Percentiles rank a stretch among this genome's conserved stretches.
phyloP scores from a whole-genome alignment of 768 basidiomycete species.

The Phlebiopsis gigantea region DNA sequence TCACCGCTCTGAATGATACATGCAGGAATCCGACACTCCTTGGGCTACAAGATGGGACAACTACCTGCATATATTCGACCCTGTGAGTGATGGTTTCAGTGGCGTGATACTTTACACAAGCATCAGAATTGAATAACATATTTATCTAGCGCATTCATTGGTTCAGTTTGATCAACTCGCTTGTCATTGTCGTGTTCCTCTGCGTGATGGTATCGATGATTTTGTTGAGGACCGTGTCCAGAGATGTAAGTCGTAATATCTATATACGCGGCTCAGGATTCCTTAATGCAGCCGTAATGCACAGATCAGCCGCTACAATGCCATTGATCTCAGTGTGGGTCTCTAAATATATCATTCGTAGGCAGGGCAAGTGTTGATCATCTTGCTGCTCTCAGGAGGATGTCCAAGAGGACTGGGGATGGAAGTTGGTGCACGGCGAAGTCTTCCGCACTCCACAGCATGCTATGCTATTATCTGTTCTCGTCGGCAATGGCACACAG shows the following conservation, averaged over 20 bases:
- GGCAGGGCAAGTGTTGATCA: conserved; percentile 3
- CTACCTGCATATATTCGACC: conserved; percentile 91
- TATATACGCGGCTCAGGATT: background rate
- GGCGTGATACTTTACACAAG: background rate
- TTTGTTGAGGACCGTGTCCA: conserved; percentile 75
- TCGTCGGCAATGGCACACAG: conserved; percentile 90
- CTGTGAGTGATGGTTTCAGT: conserved; percentile 24
- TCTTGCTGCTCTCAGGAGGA: conserved; percentile 60
- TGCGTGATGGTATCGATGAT: conserved; percentile 94
- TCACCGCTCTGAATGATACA: background rate
- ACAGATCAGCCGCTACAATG: conserved; percentile 92
- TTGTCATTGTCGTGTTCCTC: conserved; percentile 88
- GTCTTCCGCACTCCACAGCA: conserved; percentile 83
- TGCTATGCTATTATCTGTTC: conserved; percentile 73
- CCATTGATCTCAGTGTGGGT: conserved; percentile 81
- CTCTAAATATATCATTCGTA: background rate
- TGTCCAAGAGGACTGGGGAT: conserved; percentile 96
- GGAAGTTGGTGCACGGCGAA: conserved; percentile 97
- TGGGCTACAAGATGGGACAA: conserved; percentile 97
- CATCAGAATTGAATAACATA: background rate
- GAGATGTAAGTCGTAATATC: conserved; percentile 57
- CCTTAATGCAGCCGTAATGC: background rate
- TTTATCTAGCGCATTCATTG: conserved; percentile 77
- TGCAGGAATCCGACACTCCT: conserved; percentile 76
- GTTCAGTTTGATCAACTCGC: conserved; percentile 91